Conservation (phyloP, 2,329 filamentous ascomycete genomes). For the Fusarium sp. region DNA sequence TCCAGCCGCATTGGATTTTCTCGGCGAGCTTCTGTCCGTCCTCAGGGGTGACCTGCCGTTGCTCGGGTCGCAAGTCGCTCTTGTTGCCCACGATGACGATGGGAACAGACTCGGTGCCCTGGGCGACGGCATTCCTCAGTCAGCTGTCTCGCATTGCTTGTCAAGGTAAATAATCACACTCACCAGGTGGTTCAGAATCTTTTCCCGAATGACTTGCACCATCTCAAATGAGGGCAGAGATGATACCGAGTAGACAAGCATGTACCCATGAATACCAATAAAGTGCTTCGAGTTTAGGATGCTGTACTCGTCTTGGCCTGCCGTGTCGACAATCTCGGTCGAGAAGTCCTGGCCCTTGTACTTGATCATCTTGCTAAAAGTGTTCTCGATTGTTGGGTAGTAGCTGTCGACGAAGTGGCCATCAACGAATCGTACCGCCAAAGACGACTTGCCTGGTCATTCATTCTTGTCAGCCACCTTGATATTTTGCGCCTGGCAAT, state of each 20-base stretch:
- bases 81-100: constrained; percentile 98
- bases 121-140: constrained; percentile 4
- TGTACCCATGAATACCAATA: constrained; percentile 98
- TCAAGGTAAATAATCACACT: constrained; percentile 50
- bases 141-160: background rate
- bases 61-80: constrained; percentile 91
- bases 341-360: constrained; percentile 94
- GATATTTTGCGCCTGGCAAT: background rate
- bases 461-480: constrained; percentile 19
- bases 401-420: constrained; percentile 99
- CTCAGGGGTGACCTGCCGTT: constrained; percentile 89
- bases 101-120: constrained; percentile 94
- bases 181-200: constrained; percentile 96
- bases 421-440: constrained; percentile 97
- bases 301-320: constrained; percentile 98
- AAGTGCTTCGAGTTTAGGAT: constrained; percentile 99
- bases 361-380: constrained; percentile 95
- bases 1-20: constrained; percentile 93
- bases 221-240: constrained; percentile 97
- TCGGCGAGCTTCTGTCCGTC: constrained; percentile 89
- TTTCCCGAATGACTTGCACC: constrained; percentile 95
- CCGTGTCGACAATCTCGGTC: constrained; percentile 98
- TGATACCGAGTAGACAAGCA: constrained; percentile 98
- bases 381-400: constrained; percentile 99
- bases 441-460: constrained; percentile 89